Base-by-base conservation (phyloP, 2,329 filamentous ascomycete genomes). In the Teratosphaeria destructans region DNA sequence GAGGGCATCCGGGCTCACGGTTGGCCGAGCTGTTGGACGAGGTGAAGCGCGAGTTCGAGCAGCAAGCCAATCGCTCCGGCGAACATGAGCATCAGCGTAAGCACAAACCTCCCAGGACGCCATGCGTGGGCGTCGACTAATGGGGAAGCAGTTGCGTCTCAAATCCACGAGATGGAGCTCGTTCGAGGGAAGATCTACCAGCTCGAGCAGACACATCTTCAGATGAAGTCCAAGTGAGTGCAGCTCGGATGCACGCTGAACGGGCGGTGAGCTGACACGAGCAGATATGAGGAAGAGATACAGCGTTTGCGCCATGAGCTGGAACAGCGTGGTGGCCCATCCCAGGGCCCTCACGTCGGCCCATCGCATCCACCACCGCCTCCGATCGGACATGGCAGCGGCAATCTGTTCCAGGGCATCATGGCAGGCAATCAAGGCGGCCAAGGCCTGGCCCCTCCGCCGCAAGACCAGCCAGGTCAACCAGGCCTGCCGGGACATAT, bases 111-210 rank as follows among this genome's bases (percentile, higher is more conserved):
- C 19, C 23, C n/a, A 49, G 1, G 43, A 23, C 23, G 16, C n/a
- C 10, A n/a, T 23, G 34, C 34, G 34, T 32, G 19, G 14, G 23
- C 19, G 32, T 32, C 5, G 27, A 23, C 53, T 55, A 12, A 55
- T 8, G 32, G 10, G 34, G 14, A 11, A n/a, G 8, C 14, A 96
- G 94, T 97, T 72, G 86, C 89, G 60, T 84, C 86, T 56, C 94
- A 99, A 74, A 87, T 96, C 65, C 87, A 93, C 70, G 94, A 99
- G 77, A 94, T 97, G 82, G 90, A 96, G 73, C 83, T 96, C 70
- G 90, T 99, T 56, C 83, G 92, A 64, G 88, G 92, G 72, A 96
- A 96, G 76, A 90, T 99, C 61, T 96, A 90, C 71, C 85, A 89
- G 68, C 85, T 99, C 74, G 94, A 99, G 75, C 91, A 95, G 73